A percentile compares a stretch with the other conserved stretches of the same genome.
phyloP scores from a whole-genome alignment of 2,329 filamentous ascomycete species.

The Sporothrix brasiliensis region DNA sequence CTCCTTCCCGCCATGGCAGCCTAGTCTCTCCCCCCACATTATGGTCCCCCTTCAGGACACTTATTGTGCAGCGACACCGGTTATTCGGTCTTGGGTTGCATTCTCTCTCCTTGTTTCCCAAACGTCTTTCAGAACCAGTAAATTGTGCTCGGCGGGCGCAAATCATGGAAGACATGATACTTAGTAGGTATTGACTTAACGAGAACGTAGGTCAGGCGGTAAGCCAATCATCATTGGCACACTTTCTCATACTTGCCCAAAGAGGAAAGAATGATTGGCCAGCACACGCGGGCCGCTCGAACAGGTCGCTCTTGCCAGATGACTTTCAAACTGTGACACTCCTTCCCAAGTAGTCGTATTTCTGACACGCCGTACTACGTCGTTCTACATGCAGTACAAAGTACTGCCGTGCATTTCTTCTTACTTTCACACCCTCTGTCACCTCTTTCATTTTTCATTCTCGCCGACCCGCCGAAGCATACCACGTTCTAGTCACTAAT shows the following conservation, averaged over 20 bases:
- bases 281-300: neutral
- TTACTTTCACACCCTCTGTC: neutral
- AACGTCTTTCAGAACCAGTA: too few species aligned
- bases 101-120: neutral
- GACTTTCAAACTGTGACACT: neutral
- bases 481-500: too few species aligned
- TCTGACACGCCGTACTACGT: neutral
- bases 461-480: too few species aligned
- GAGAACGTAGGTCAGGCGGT: neutral
- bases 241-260: neutral
- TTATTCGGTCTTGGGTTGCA: neutral
- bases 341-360: neutral
- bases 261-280: neutral
- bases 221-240: neutral
- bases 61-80: neutral
- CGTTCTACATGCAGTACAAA: neutral
- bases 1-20: constrained; percentile 9
- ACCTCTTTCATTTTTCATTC: neutral
- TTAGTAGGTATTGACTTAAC: neutral
- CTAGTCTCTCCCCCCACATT: neutral
- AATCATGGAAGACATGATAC: neutral
- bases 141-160: too few species aligned
- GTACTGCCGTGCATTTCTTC: neutral
- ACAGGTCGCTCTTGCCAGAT: neutral
- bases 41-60: neutral